Evolutionary conservation across 2,329 filamentous ascomycete species (phyloP).

Genomic region (Sordariomycetes sp.): DNA sequence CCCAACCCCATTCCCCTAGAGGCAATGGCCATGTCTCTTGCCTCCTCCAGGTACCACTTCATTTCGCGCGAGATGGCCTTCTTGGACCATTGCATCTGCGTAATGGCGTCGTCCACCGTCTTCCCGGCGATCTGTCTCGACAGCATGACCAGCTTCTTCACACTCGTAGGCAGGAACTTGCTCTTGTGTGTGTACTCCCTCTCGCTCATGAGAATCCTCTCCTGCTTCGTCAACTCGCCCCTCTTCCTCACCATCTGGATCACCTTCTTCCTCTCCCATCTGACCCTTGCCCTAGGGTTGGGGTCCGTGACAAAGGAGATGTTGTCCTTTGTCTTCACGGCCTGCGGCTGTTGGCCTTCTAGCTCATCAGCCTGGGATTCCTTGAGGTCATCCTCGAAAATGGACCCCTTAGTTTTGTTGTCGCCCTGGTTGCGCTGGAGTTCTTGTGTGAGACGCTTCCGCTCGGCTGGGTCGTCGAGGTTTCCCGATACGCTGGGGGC

Average conservation of each 20-base stretch:
- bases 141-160: constrained; percentile 85
- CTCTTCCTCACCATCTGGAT: constrained; percentile 63
- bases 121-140: constrained; percentile 87
- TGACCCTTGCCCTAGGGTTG: constrained; percentile 57
- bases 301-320: constrained; percentile 65
- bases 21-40: constrained; percentile 72
- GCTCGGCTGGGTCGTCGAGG: too few species aligned
- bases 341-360: too few species aligned
- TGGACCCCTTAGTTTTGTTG: constrained; percentile 38
- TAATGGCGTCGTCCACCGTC: constrained; percentile 84
- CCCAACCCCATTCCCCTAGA: constrained; percentile 77
- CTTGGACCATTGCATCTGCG: constrained; percentile 91
- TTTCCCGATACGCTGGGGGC: too few species aligned
- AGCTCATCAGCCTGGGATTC: constrained; percentile 16
- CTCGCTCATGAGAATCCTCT: constrained; percentile 59
- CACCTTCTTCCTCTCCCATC: constrained; percentile 79
- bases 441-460: too few species aligned
- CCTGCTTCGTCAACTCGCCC: constrained; percentile 41
- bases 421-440: constrained; percentile 10
- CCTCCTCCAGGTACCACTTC: constrained; percentile 67
- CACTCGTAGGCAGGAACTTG: constrained; percentile 68
- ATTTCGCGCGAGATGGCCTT: constrained; percentile 86
- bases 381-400: constrained; percentile 53
- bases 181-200: constrained; percentile 49
- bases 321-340: constrained; percentile 30